Evolutionary conservation across 2,329 filamentous ascomycete species (phyloP).

Genomic region (Fusarium circinatum): DNA sequence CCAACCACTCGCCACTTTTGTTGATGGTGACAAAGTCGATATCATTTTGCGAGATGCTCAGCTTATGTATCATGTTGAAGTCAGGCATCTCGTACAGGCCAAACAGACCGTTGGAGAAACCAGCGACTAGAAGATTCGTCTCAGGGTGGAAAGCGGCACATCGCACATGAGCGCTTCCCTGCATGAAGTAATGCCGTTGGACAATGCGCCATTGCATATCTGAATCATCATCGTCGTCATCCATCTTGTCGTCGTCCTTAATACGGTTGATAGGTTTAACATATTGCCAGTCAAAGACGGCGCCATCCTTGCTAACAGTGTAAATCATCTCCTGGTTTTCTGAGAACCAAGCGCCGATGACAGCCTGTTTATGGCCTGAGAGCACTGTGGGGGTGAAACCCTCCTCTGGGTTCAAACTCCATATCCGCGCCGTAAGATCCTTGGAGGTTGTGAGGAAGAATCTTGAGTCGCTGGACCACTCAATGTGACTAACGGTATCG

Average conservation of each 20-base stretch:
- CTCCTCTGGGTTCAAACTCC: conserved; percentile 89
- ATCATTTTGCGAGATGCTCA: conserved; percentile 94
- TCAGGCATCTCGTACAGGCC: conserved; percentile 95
- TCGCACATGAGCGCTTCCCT: conserved; percentile 84
- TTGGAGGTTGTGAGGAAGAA: conserved; percentile 95
- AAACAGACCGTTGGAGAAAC: conserved; percentile 95
- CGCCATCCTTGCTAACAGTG: conserved; percentile 97
- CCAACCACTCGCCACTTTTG: conserved; percentile 94
- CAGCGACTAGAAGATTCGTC: conserved; percentile 92
- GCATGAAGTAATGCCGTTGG: conserved; percentile 94
- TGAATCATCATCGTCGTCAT: conserved; percentile 66
- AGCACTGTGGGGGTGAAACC: conserved; percentile 90
- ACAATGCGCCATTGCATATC: conserved; percentile 90
- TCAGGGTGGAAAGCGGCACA: conserved; percentile 90
- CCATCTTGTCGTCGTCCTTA: conserved; percentile 69
- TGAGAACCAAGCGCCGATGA: conserved; percentile 97
- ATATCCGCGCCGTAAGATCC: conserved; percentile 92
- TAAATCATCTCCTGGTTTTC: conserved; percentile 95
- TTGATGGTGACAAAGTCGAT: conserved; percentile 97
- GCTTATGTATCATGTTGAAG: conserved; percentile 93
- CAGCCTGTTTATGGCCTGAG: conserved; percentile 88
- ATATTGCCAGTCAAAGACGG: conserved; percentile 94
- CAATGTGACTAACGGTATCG: conserved; percentile 84
- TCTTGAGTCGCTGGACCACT: conserved; percentile 95
- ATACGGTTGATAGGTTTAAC: conserved; percentile 66